Conservation (phyloP, 106 monocot species). For the Dioscorea dumetorum region DNA sequence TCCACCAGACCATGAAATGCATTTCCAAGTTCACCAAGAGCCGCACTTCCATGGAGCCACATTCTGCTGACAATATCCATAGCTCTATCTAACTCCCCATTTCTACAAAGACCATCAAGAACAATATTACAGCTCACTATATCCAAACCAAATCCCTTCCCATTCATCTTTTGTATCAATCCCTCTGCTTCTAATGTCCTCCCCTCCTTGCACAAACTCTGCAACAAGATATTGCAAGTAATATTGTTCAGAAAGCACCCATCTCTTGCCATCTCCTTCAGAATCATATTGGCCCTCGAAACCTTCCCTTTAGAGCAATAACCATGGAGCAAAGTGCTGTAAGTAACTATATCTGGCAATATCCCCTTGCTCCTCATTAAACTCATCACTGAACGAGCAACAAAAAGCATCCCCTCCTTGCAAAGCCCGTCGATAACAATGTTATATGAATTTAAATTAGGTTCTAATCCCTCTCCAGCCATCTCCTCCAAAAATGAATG, state of each 20-base stretch:
- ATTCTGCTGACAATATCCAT: slow-evolving; percentile 71
- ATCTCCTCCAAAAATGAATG: slow-evolving; percentile 57
- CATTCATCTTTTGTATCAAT: slow-evolving; percentile 76
- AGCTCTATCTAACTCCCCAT: slow-evolving; percentile 79
- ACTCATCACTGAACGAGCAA: slow-evolving; percentile 46
- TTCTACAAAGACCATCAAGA: slow-evolving; percentile 71
- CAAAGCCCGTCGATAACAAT: slow-evolving; percentile 80
- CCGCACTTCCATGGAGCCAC: slow-evolving; percentile 88
- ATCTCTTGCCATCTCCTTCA: slow-evolving; percentile 64
- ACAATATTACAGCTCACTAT: slow-evolving; percentile 81
- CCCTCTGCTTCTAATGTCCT: slow-evolving; percentile 62
- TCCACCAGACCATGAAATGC: slow-evolving; percentile 58
- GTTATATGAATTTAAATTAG: slow-evolving; percentile 68
- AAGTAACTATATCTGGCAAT: slow-evolving; percentile 62
- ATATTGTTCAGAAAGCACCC: slow-evolving; percentile 61
- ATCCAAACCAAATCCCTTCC: slow-evolving; percentile 66
- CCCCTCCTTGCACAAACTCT: slow-evolving; percentile 88
- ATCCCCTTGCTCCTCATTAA: slow-evolving; percentile 63
- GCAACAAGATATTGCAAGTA: slow-evolving; percentile 82
- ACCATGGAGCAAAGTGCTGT: slow-evolving; percentile 65
- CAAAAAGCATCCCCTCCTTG: slow-evolving; percentile 60
- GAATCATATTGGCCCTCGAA: slow-evolving; percentile 44
- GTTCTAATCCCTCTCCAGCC: slow-evolving; percentile 32
- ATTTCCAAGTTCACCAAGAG: slow-evolving; percentile 69
- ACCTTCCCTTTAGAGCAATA: slow-evolving; percentile 68